These are phyloP conservation scores for Bipolaris victoriae DNA, from an alignment of 2,329 filamentous ascomycete genomes.

Conservation along the genomic window DNA sequence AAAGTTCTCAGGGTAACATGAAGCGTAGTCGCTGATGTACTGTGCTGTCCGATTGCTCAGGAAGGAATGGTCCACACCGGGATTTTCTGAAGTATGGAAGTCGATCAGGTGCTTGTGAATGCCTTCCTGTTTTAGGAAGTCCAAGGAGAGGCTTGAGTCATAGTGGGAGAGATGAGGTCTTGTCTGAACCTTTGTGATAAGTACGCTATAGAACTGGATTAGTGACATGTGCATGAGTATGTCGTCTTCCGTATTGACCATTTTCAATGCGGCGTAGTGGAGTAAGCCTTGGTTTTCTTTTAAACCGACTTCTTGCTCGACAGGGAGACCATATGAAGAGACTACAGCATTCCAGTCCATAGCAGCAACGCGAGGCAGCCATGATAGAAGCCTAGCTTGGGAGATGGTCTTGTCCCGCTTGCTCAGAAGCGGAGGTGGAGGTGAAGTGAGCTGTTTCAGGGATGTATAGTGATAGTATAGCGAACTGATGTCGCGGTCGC, in stretches of 20 bases:
- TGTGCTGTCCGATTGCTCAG: conserved; percentile 62
- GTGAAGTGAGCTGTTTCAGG: conserved; percentile 46
- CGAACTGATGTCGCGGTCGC: conserved; percentile 64
- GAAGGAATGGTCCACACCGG: conserved; percentile 60
- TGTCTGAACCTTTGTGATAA: conserved; percentile 54
- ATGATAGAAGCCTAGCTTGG: conserved; percentile 65
- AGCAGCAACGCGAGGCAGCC: conserved; percentile 59
- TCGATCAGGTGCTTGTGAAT: conserved; percentile 59
- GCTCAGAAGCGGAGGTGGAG: conserved; percentile 47
- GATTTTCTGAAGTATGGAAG: conserved; percentile 57
- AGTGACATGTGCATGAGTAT: conserved; percentile 66
- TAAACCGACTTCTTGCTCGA: conserved; percentile 55
- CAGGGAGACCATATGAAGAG: conserved; percentile 57
- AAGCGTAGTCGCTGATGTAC: conserved; percentile 64
- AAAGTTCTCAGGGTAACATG: conserved; percentile 62
- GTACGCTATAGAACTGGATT: conserved; percentile 63
- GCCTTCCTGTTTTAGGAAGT: conserved; percentile 59
- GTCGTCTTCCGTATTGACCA: conserved; percentile 63
- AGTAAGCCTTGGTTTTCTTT: conserved; percentile 53
- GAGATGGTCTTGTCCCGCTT: conserved; percentile 64
- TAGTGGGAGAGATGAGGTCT: conserved; percentile 44
- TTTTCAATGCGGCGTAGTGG: conserved; percentile 61
- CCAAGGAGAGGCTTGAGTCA: conserved; percentile 53
- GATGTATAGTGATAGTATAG: conserved; percentile 63
- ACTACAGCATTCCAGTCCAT: conserved; percentile 63